These are phyloP conservation scores for Ophiocordyceps camponoti-saundersi DNA, from an alignment of 2,329 filamentous ascomycete genomes.

Conservation along the genomic window DNA sequence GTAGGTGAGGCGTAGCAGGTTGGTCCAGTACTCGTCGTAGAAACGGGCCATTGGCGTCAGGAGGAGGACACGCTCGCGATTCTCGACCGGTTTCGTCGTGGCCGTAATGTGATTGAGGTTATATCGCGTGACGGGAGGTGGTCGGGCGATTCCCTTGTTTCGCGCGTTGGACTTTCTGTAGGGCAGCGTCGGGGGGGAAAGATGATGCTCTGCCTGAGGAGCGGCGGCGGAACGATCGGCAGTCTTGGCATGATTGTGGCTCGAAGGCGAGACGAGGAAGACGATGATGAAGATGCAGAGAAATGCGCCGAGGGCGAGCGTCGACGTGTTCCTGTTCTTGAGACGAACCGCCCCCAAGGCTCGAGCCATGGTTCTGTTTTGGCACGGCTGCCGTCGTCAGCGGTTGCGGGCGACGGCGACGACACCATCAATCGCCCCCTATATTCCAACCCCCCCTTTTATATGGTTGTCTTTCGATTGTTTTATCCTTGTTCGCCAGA, in stretches of 20 bases:
- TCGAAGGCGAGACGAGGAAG: constrained; percentile 40
- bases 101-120: constrained; percentile 90
- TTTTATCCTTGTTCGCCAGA: too few relatives aligned
- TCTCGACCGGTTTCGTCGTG: constrained; percentile 55
- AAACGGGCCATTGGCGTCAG: constrained; percentile 87
- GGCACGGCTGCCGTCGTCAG: constrained; percentile 2
- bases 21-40: constrained; percentile 93
- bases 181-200: constrained; percentile 24
- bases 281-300: constrained; percentile 57
- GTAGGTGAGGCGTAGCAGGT: constrained; percentile 66
- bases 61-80: constrained; percentile 75
- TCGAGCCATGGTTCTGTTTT: constrained; percentile 26
- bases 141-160: constrained; percentile 18
- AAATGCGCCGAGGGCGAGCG: constrained; percentile 52
- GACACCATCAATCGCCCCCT: not conserved
- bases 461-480: too few relatives aligned
- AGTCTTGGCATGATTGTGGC: constrained; percentile 17
- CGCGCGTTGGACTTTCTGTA: constrained; percentile 22
- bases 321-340: constrained; percentile 65
- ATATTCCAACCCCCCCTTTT: too few relatives aligned
- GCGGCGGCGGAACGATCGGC: constrained; percentile 29
- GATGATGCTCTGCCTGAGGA: constrained; percentile 21
- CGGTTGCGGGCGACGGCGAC: constrained; percentile 1
- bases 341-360: constrained; percentile 51
- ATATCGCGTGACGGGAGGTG: constrained; percentile 82